Base-by-base conservation (phyloP, 1,284 basidiomycete genomes). In the Ganoderma multipileum region DNA sequence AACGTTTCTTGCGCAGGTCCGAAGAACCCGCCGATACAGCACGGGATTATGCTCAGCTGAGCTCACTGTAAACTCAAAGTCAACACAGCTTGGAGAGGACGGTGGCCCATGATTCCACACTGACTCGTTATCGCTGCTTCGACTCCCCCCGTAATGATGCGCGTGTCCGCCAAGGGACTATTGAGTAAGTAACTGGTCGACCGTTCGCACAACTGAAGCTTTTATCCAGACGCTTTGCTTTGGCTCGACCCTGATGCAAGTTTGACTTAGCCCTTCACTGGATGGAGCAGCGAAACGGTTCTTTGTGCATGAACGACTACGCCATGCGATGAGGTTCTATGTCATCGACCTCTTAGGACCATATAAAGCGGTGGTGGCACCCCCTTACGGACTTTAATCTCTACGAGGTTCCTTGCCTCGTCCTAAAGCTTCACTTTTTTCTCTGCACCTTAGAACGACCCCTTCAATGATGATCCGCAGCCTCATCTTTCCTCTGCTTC, bases 401-500 rank as follows among this genome's bases (percentile, higher is more conserved):
- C 20, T n/a, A 6, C 20, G 9, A n/a, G 42, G 7, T 44, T 5
- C 42, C n/a, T n/a, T 44, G 20, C 5, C 42, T n/a, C 42, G 11
- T 20, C 18, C 20, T 4, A 20, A 42, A 18, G 8, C 18, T 8
- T 44, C 6, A 44, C 42, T 14, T 44, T n/a, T 16, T 42, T 42
- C 8, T 33, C 41, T 42, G 41, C 41, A 42, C 41, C 41, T 7
- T 18, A 42, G 41, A 41, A 41, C 39, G 9, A 11, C 4, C 39
- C 9, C 39, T 16, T 8, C 39, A 11, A 41, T 16, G 33, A 41
- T 11, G 39, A 11, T 62, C 26, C 18, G 42, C 36, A 64, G 64
- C 68, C 66, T 69, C 57, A 36, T 64, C 28, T 28, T 26, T n/a
- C 20, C 20, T 20, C 3, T 26, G 11, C 52, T 65, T 23, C 23